A percentile compares a stretch with the other conserved stretches of the same genome.
phyloP scores from a whole-genome alignment of 345 rosid species.

The Syzygium aqueum region DNA sequence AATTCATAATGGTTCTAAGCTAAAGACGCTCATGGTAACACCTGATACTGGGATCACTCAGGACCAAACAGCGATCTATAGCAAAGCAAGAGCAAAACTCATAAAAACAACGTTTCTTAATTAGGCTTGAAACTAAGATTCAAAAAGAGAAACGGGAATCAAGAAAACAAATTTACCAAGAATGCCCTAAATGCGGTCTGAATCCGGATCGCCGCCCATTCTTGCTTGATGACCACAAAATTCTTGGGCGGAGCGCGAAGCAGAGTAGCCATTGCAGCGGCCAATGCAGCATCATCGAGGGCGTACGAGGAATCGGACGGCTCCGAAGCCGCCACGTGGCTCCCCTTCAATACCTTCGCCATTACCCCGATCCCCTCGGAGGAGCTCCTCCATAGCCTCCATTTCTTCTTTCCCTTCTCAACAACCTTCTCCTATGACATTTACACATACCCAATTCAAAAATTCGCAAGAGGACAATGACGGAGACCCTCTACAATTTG shows the following conservation, averaged over 20 bases:
- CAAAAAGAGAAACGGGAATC: neutral
- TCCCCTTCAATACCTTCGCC: constrained; percentile 37
- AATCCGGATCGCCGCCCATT: constrained; percentile 90
- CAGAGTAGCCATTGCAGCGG: constrained; percentile 67
- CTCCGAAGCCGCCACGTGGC: constrained; percentile 33
- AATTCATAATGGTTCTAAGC: neutral
- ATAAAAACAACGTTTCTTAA: neutral
- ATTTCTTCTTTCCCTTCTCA: constrained; percentile 64
- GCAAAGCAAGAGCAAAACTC: neutral
- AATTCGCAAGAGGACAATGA: neutral
- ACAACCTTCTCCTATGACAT: constrained; percentile 29
- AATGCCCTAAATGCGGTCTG: constrained; percentile 81
- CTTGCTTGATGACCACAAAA: constrained; percentile 56
- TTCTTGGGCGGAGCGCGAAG: constrained; percentile 68
- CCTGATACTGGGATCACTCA: neutral
- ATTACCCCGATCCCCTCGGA: constrained; percentile 49
- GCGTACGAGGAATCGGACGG: constrained; percentile 36
- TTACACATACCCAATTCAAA: neutral
- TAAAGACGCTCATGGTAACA: neutral
- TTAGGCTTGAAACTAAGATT: neutral
- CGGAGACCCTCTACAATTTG: neutral
- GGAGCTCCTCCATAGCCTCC: constrained; percentile 89
- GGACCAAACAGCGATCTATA: neutral
- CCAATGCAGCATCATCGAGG: constrained; percentile 30
- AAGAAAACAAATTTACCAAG: constrained; percentile 28